Percentiles rank a stretch among this genome's conserved stretches.
Evolutionary conservation across 208 protist species (phyloP).

Genomic region (Willaertia magna): DNA sequence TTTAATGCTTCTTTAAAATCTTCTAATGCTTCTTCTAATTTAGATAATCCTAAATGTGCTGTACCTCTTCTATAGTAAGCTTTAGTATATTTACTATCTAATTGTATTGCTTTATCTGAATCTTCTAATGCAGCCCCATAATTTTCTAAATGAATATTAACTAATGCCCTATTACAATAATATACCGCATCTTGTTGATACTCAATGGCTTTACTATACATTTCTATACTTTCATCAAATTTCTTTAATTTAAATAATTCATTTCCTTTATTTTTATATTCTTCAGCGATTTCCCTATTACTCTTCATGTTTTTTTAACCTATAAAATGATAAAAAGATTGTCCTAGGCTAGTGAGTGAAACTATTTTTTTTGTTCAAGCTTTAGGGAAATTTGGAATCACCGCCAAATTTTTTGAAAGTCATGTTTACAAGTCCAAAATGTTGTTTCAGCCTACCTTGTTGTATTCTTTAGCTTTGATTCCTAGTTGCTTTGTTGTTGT

Average conservation of each 20-base stretch:
- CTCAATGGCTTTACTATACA: slow-evolving; percentile 18
- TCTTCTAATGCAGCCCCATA: background rate
- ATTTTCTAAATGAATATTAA: background rate
- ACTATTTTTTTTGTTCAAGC: too few species aligned
- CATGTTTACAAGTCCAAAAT: too few species aligned
- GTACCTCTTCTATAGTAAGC: slow-evolving; percentile 91
- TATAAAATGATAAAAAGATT: background rate
- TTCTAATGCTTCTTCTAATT: slow-evolving; percentile 82
- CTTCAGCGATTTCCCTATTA: background rate
- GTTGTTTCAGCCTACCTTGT: too few species aligned
- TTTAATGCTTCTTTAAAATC: slow-evolving; percentile 72
- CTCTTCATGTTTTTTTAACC: background rate
- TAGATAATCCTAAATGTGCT: slow-evolving; percentile 74
- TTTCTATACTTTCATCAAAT: slow-evolving; percentile 15
- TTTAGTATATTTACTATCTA: slow-evolving; percentile 17
- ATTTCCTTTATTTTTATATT: slow-evolving; percentile 21
- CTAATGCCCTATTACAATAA: slow-evolving; percentile 4
- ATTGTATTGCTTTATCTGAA: background rate
- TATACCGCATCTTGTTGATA: background rate
- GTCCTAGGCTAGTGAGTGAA: background rate
- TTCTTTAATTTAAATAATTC: slow-evolving; percentile 10
- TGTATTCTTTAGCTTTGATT: too few species aligned
- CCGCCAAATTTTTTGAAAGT: too few species aligned
- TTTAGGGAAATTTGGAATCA: too few species aligned
- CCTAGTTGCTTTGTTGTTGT: too few species aligned